A percentile compares a stretch with the other conserved stretches of the same genome.
Conservation (phyloP, 108 stramenopile genomes). For the Cyclotella kingstonii region DNA sequence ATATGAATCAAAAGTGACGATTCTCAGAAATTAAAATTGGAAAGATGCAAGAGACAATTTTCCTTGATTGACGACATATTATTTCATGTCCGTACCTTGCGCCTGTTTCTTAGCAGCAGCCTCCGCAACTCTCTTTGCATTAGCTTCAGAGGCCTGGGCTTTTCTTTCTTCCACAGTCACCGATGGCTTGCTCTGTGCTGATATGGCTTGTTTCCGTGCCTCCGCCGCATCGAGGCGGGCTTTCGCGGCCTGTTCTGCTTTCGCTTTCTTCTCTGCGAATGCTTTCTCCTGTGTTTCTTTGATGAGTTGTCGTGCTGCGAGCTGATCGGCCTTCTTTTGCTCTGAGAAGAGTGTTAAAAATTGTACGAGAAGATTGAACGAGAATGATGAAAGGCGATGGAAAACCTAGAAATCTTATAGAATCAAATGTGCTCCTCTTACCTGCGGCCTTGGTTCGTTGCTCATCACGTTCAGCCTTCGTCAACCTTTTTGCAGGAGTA, state of each 20-base stretch:
- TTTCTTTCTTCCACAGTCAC: neutral
- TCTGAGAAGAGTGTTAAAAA: neutral
- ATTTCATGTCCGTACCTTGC: conserved; percentile 15
- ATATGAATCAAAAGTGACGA: neutral
- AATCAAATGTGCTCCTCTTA: conserved; percentile 23
- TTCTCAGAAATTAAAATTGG: neutral
- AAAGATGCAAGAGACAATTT: neutral
- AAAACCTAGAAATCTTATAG: no score
- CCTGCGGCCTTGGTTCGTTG: conserved; percentile 36
- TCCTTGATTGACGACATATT: no score
- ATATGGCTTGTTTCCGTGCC: conserved; percentile 10
- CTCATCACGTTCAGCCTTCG: conserved; percentile 47
- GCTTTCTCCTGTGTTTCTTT: conserved; percentile 40
- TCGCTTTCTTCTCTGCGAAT: conserved; percentile 10
- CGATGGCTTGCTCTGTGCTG: neutral
- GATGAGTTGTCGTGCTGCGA: conserved; percentile 6
- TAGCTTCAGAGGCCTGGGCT: conserved; percentile 24
- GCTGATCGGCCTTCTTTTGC: conserved; percentile 16
- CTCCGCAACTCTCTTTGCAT: conserved; percentile 42
- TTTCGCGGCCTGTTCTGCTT: neutral
- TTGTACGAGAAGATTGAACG: no score
- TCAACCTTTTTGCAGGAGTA: conserved; percentile 35
- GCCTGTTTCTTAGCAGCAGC: conserved; percentile 23
- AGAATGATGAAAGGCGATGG: neutral
- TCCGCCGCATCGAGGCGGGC: conserved; percentile 1